Percentiles rank a stretch among this genome's conserved stretches.
phyloP scores from a whole-genome alignment of 306 rosid species.

The Prunus kanzakura region DNA sequence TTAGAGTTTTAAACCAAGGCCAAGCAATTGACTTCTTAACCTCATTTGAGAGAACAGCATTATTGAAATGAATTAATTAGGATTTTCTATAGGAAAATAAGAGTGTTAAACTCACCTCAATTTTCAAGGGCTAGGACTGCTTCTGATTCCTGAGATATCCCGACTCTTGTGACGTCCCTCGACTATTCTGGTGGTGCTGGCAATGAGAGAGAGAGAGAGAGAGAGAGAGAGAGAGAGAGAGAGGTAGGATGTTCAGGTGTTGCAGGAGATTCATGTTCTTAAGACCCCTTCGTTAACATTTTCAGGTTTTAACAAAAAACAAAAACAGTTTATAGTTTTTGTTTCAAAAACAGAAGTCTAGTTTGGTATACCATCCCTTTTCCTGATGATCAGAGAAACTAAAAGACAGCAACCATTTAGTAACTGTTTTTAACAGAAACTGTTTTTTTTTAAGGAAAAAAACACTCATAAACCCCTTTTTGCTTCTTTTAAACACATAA shows the following conservation, averaged over 20 bases:
- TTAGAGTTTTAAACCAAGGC: too few species aligned
- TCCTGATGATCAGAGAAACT: not conserved
- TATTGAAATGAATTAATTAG: not conserved
- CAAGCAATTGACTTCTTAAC: too few species aligned
- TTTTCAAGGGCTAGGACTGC: not conserved
- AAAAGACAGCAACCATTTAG: not conserved
- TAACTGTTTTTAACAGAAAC: not conserved
- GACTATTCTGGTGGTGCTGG: not conserved
- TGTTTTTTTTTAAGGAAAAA: not conserved
- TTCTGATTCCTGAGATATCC: not conserved
- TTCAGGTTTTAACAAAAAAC: not conserved
- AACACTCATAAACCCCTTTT: not conserved
- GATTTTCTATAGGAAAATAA: not conserved
- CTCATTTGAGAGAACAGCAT: too few species aligned
- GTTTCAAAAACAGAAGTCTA: not conserved
- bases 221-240: not conserved
- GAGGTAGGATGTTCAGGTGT: too few species aligned
- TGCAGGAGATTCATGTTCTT: not conserved
- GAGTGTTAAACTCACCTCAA: not conserved
- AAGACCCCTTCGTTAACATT: not conserved
- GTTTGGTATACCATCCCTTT: not conserved
- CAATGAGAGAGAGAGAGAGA: not conserved
- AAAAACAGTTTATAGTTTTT: not conserved
- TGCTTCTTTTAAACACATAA: too few species aligned
- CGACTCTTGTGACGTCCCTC: not conserved